Base-by-base conservation (phyloP, 768 basidiomycete genomes). In the Tylopilus plumbeoviolaceoides region DNA sequence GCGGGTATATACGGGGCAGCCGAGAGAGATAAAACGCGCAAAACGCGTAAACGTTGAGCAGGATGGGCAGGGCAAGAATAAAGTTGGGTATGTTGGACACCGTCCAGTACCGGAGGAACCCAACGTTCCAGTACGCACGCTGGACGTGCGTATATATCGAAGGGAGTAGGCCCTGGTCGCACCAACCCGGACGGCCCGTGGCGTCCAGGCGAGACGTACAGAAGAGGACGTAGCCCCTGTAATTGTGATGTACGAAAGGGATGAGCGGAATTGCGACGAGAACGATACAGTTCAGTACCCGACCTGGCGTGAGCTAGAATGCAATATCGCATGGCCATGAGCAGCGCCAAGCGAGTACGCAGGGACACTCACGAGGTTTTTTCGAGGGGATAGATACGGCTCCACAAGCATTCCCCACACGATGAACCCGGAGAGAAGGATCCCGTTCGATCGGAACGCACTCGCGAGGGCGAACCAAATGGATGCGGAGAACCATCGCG, bases 101-200 rank as follows among this genome's bases (percentile, higher is more conserved):
- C 0, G 85, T 85, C 91, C 91, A 99, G 69, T 98, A 98, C 3
- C 76, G 80, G 55, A 99, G 69, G 58, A 95, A 81, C 15, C 95
- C 93, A 41, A 79, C 73, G 64, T 88, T 77, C 97, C 95, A 99
- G 68, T 98, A 98, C 48, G 78, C 75, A 5, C 71, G 71, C 66
- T 99, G 95, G 2, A 89, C 88, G 63, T 91, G 81, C 10, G 80
- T 72, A 68, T 98, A 99, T 50, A 91, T 83, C 14, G 82, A 80
- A 0, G 93, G 92, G 6, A 83, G 62, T 21, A 64, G 38, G 0
- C 65, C 53, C 6, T 18, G 50, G 3, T 66, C 48, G 69, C 95
- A 98, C 95, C 95, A 98, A 5, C 47, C 62, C 9, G 73, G 67
- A 27, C 62, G 57, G 30, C 51, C 25, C 53, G 51, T 4, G 27